These are phyloP conservation scores for Cymbopogon citratus DNA, from an alignment of 176 grass and related monocot genomes.

Conservation along the genomic window DNA sequence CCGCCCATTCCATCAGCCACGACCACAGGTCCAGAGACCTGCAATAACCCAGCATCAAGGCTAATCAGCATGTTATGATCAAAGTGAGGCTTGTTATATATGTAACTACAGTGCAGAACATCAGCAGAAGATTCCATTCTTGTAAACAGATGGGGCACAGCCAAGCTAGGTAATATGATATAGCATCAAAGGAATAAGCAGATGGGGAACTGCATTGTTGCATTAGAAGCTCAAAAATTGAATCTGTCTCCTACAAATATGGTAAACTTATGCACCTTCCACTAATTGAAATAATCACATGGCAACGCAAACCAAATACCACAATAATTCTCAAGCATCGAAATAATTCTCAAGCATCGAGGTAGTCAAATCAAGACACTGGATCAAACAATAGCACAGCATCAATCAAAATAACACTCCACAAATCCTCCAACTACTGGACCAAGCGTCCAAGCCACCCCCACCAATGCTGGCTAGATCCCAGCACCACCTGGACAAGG, in stretches of 20 bases:
- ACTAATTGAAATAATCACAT: background rate
- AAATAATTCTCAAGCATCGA: background rate
- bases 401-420: background rate
- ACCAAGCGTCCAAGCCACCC: background rate
- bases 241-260: background rate
- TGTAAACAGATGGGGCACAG: background rate
- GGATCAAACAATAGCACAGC: background rate
- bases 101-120: background rate
- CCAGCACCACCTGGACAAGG: background rate
- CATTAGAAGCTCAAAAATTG: background rate
- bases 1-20: conserved; percentile 8
- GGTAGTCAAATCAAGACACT: background rate
- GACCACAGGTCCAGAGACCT: conserved; percentile 46
- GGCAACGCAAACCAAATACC: background rate
- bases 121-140: background rate
- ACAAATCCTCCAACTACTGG: background rate
- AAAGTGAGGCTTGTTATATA: background rate
- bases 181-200: background rate
- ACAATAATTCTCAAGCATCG: background rate
- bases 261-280: background rate
- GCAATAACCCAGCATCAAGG: background rate
- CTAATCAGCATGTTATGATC: background rate
- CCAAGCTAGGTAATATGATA: background rate
- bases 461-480: conserved; percentile 17
- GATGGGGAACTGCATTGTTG: background rate